Evolutionary conservation across 176 grass and related monocot genomes (phyloP), one percentile per base, ranked within the genome.

Genomic region (Lolium rigidum): DNA sequence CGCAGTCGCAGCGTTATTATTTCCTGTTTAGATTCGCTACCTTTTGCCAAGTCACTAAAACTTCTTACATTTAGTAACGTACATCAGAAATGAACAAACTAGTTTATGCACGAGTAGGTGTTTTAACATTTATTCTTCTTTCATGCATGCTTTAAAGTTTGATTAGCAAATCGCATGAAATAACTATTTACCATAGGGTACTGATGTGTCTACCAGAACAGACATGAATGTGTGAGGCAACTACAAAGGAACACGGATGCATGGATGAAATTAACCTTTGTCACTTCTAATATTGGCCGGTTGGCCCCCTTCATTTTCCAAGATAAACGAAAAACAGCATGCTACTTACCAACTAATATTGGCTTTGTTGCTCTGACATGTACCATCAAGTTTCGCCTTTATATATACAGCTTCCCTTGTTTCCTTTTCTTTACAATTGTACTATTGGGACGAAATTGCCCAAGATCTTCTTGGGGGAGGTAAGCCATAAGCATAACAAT

Each of bases 1-100:
- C 7, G 63, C 63, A 66, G 63, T 16, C 31, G 63, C 2, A 5
- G 14, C 6, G 12, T 25, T 67, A 69, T 70, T 70, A 17, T 68
- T 70, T 57, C 2, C 76, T 25, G 24, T 28, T 46, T 60, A 3
- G 31, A 66, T 26, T 76, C 41, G 2, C 16, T 13, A 14, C 15
- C 58, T 15, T 38, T 67, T 15, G 48, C 35, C 4, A 31, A 63
- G 86, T 82, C 86, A 87, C 74, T 13, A 28, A 24, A 48, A 18
- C 6, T 26, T 66, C 80, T 80, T 83, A 59, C 86, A 24, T 69
- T 82, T 41, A 60, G 24, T 50, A 61, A 38, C 4, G 60, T 7
- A 80, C 72, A 35, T 82, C 25, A 78, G 18, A 83, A 70, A 83
- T 46, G 49, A 88, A 18, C 66, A 63, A 37, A 62, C 70, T 60